These are phyloP conservation scores for Ceriops decandra DNA, from an alignment of 345 rosid species.

Conservation along the genomic window DNA sequence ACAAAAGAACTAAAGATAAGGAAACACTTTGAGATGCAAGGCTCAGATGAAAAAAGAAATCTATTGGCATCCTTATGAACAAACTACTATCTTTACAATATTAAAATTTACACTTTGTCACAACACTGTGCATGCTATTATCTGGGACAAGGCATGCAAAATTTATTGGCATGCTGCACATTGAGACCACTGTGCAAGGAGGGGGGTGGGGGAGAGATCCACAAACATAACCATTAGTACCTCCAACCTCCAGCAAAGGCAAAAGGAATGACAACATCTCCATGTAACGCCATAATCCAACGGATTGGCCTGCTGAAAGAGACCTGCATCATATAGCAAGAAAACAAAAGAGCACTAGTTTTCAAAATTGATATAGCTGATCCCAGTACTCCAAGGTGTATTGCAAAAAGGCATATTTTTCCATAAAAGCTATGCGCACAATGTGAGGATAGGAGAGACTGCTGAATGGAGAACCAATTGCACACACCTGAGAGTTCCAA, in stretches of 20 bases:
- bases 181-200: no score
- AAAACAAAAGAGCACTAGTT: conserved; percentile 2
- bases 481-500: conserved; percentile 82
- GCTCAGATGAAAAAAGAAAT: neutral
- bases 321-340: conserved; percentile 46
- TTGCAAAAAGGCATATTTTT: neutral
- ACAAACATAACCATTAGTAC: conserved; percentile 36
- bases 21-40: neutral
- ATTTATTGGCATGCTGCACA: neutral
- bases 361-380: conserved; percentile 5
- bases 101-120: neutral
- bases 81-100: neutral
- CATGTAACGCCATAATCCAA: conserved; percentile 94
- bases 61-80: neutral
- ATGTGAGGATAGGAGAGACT: neutral
- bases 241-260: conserved; percentile 76
- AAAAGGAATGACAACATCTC: conserved; percentile 77
- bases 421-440: neutral
- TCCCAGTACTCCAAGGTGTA: conserved; percentile 3
- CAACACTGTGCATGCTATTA: neutral
- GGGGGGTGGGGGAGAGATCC: neutral
- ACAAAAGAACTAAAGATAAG: neutral
- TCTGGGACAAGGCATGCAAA: neutral
- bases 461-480: conserved; percentile 10
- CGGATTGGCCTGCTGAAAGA: conserved; percentile 90